Base-by-base conservation (phyloP, 1,139 yeast genomes). In the Pichia sp. region DNA sequence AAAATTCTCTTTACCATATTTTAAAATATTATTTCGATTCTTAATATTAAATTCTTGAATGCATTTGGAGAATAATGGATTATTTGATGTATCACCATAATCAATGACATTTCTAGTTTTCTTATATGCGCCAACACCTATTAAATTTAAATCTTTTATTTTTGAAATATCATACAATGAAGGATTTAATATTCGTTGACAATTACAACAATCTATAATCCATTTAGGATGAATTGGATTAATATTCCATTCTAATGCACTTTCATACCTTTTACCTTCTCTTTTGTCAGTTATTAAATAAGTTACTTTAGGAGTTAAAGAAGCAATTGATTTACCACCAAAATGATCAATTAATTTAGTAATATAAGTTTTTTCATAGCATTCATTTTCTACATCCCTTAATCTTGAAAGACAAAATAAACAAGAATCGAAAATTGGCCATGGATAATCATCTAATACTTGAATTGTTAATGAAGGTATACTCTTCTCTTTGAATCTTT, bases 221-320 rank as follows among this genome's bases (percentile, higher is more conserved):
- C 95, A 89, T 42, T 76, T 64, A 0, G 94, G 92, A 58, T 84
- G 89, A 3, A 87, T 76, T 1, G 80, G 73, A 1, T 86, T 83
- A 3, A 80, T 74, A 6, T 69, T 69, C 90, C 92, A 82, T 56
- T 78, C 80, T 7, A 69, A 47, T 1, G 92, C 89, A 59, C 76
- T 80, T 28, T 66, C 67, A 56, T 71, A 83, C 50, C 94, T 68
- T 48, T 73, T 74, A 0, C 96, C 95, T 22, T 64, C 56, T 28
- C 65, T 63, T 39, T 72, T 78, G 22, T 78, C 70, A 4, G 80
- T 71, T 1, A 81, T 69, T 2, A 87, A 67, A 52, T 79, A 73
- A 4, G 76, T 63, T 38, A 72, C 74, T 6, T 70, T 62, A 11
- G 67, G 65, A 4, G 82, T 75, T 43, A 87, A 65, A 1, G 84